Base-by-base conservation (phyloP, 371 early-diverging fungal genomes). In the Paraphysoderma sedebokerense region DNA sequence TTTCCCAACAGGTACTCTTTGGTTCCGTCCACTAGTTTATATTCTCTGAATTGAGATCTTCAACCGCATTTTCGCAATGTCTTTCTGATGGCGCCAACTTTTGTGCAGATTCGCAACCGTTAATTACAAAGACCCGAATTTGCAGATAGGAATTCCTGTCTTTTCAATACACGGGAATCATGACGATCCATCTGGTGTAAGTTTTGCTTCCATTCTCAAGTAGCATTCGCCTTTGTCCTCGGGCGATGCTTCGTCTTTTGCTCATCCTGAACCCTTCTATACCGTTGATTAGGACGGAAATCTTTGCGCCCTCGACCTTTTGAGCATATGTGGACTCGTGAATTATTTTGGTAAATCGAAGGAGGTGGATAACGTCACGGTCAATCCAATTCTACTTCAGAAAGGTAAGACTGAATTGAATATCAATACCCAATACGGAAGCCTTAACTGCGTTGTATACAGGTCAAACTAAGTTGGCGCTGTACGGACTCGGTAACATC, bases 101-200 rank as follows among this genome's bases (percentile, higher is more conserved):
- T n/a, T 47, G 26, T 20, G 22, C 47, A 60, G 64, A n/a, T 63
- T 76, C 46, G 53, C 52, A 6, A 67, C 57, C 3, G 84, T 84
- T 27, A 98, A 97, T 55, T 88, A 84, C 58, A 65, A 80, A 50
- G 90, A 95, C 58, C 81, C 85, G 12, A 92, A 97, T 55, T 56
- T 82, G 24, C 91, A 91, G 50, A 70, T 98, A 23, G 57, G 73
- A 2, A 68, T 92, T 23, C 99, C 99, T 0, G 74, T 98, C 0
- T 92, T 97, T 57, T 78, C 91, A 0, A 99, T 99, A 34, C 98
- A 99, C 59, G 99, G 99, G 0, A 99, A 99, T 66, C 99, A 99
- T 56, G 99, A 99, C 58, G 98, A 98, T 71, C 98, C 99, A 5
- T 71, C 82, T 12, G 98, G 97, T 5, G 70, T 78, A 49, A 62